A percentile compares a stretch with the other conserved stretches of the same genome.
Evolutionary conservation across 345 rosid genomes (phyloP).

Genomic region (Salix koriyanagi): DNA sequence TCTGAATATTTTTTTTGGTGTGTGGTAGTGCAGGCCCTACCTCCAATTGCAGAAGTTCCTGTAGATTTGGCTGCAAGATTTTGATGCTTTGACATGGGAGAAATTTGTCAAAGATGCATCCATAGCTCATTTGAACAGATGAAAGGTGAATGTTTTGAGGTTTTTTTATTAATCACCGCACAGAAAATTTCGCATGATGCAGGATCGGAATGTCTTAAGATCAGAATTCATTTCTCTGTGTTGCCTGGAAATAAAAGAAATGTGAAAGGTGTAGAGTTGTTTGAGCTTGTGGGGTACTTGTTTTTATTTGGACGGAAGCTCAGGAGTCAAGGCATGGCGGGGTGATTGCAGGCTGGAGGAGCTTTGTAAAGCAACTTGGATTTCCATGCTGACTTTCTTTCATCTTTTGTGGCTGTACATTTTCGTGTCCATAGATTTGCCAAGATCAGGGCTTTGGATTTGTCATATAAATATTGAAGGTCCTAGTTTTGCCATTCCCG

Average conservation of each 20-base stretch:
- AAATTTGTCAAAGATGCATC: conserved; percentile 9
- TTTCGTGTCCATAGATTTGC: conserved; percentile 2
- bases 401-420: background rate
- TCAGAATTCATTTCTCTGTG: conserved; percentile 1
- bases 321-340: background rate
- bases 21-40: conserved; percentile 23
- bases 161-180: background rate
- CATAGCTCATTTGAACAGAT: conserved; percentile 2
- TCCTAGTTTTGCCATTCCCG: background rate
- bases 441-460: background rate
- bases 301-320: background rate
- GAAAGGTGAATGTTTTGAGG: background rate
- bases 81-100: conserved; percentile 16
- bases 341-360: conserved; percentile 8
- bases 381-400: background rate
- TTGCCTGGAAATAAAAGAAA: conserved; percentile 28
- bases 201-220: conserved; percentile 18
- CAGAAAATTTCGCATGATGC: conserved; percentile 14
- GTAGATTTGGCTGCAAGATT: conserved; percentile 27
- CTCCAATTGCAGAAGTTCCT: conserved; percentile 21
- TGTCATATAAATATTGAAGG: background rate
- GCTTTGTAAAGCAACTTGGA: conserved; percentile 1
- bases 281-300: conserved; percentile 19
- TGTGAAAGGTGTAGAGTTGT: conserved; percentile 21
- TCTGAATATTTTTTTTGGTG: background rate